Evolutionary conservation across 345 rosid genomes (phyloP), one percentile per base, ranked within the genome.

Genomic region (Boechera divaricarpa): DNA sequence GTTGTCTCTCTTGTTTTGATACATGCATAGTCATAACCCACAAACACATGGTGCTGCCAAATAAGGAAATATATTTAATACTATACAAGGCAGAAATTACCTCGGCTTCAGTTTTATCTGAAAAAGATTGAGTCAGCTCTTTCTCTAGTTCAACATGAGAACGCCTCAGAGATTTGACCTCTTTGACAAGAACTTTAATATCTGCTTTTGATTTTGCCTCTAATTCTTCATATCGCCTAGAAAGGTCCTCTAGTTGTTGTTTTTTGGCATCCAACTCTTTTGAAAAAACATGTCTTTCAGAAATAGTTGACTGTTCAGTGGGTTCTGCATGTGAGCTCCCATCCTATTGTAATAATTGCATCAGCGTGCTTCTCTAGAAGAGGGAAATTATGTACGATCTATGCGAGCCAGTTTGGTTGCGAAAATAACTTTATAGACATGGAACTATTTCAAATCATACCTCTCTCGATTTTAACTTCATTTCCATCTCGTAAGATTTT

Each of bases 131-230:
- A 77, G 71, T 74, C 75, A 89, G 88, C 83, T 96, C 80, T 72
- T 87, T 87, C 85, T 87, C 88, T 79, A 93, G 77, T 81, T 82
- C 80, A 73, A 74, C 82, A 56, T 88, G 93, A 72, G 97, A 84
- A 75, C 70, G 86, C 85, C 97, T 86, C 47, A 96, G 89, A 65
- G 89, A 84, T 83, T 96, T 96, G 59, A 96, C 96, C 82, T 96
- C 99, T 82, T 90, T 96, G 62, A 93, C 93, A 65, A 96, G 95
- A 87, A 91, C 83, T 84, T 90, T 96, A 63, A 93, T 80, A 74
- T 96, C 99, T 63, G 98, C 98, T 81, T 89, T 96, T 10, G 97
- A 96, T 82, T 92, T 90, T 73, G 85, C 86, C 82, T 96, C 99
- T 51, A 93, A 80, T 81, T 89, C 97, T 76, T 85, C 88, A 68